Base-by-base conservation (phyloP, 2,329 filamentous ascomycete genomes). In the Trichothecium sympodiale region DNA sequence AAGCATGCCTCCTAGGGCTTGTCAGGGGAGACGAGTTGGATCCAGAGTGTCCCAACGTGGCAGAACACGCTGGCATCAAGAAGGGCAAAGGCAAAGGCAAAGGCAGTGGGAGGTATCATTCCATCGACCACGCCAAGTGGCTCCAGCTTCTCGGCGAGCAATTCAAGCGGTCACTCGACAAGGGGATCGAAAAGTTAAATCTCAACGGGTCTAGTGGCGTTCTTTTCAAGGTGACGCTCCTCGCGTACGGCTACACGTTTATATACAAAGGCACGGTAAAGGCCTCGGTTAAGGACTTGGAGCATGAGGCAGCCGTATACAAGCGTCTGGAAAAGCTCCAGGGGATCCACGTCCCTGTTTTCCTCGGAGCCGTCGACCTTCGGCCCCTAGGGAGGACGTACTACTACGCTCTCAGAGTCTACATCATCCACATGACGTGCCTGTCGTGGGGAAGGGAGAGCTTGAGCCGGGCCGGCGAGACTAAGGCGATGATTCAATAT, bases 201-300 rank as follows among this genome's bases (percentile, higher is more conserved):
- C 15, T 46, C n/a, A 38, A 46, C 18, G 56, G 62, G 5, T 43
- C 59, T 1, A 51, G 55, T 8, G 54, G 61, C 13, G 57, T 54
- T 4, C 44, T 66, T 5, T 67, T 69, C 42, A 47, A 53, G 36
- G 45, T 67, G 4, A 60, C 55, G 8, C 50, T 68, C 28, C 43
- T 57, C 17, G 46, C 40, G 3, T 55, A 65, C 41, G 54, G 60
- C 40, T 68, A 67, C 47, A 63, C 55, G 2, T 59, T 68, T 31
- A 47, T 60, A 20, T 47, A 53, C 34, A 69, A 69, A 43, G 56
- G 56, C 16, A 65, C 54, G 2, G 47, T 58, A 3, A 17, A 13
- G 16, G 49, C 40, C 14, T 60, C 59, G 15, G 40, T 56, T 20
- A 13, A 30, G 5, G 49, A 57, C 38, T 55, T 64, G 5, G 28